Base-by-base conservation (phyloP, 495 filamentous ascomycete genomes). In the Penicillium manginii region DNA sequence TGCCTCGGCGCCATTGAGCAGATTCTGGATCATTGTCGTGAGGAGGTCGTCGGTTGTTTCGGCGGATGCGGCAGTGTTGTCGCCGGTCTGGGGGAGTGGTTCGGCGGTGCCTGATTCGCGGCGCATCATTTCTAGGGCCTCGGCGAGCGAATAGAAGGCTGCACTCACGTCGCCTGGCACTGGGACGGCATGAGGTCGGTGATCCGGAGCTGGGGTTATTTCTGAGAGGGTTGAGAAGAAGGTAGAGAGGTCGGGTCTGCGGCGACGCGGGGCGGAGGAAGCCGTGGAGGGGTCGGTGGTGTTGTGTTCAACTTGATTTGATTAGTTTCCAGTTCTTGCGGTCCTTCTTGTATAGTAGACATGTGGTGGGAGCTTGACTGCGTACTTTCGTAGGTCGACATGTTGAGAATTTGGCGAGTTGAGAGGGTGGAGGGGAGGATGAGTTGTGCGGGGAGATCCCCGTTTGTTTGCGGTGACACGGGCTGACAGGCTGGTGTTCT, bases 241-340 rank as follows among this genome's bases (percentile, higher is more conserved):
- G 72, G 88, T 90, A 47, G 88, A 88, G 74, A 97, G 88, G 76
- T 96, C 91, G 37, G 91, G 86, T 47, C 90, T 90, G 50, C 86
- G 87, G 56, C 64, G 78, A 63, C 61, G 77, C 37, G 55, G 66
- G 59, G 52, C 76, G 26, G 53, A 61, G 31, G 67, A 45, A 59
- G 57, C 50, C 55, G 72, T 50, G 37, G 76, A 67, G 52, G 76
- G 78, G 57, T 78, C 71, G 39, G 71, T 68, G 26, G 77, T 90
- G 69, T 88, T 89, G 80, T 97, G 93, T 73, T 97, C 93, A 68
- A 93, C 92, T 96, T 63, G 5, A 49, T 40, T 54, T 35, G 59
- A 47, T 21, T 35, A 42, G n/a, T 26, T 53, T 29, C 14, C n/a
- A 5, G 39, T 58, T 18, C 29, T 48, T 42, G 33, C 42, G 48